Evolutionary conservation across 345 rosid genomes (phyloP).

Genomic region (Tarenaya hassleriana): DNA sequence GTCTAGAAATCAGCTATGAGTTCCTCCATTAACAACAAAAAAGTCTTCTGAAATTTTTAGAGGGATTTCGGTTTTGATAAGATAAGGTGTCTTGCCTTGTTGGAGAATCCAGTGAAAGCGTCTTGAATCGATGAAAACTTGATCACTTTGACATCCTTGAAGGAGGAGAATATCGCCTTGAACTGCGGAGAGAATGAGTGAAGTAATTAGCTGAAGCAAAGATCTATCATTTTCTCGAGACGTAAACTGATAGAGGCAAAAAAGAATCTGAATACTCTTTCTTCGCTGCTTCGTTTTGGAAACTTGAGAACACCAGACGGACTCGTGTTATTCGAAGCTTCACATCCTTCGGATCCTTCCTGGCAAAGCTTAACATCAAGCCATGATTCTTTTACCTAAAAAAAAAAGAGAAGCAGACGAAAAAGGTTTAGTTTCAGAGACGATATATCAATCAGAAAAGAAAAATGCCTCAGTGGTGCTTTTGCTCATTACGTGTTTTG

Average conservation of each 20-base stretch:
- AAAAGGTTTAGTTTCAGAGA: background rate
- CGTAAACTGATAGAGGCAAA: background rate
- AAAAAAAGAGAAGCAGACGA: background rate
- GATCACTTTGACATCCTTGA: conserved; percentile 71
- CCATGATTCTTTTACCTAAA: conserved; percentile 89
- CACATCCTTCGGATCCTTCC: conserved; percentile 57
- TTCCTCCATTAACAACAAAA: too few relatives aligned
- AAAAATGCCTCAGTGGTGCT: conserved; percentile 1
- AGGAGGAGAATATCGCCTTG: conserved; percentile 56
- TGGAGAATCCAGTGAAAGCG: conserved; percentile 66
- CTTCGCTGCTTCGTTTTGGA: conserved; percentile 78
- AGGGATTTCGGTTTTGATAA: too few relatives aligned
- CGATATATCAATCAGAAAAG: background rate
- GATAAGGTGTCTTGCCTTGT: conserved; percentile 49
- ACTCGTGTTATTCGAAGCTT: conserved; percentile 42
- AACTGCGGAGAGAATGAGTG: conserved; percentile 37
- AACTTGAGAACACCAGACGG: conserved; percentile 52
- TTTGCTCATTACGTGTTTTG: conserved; percentile 53
- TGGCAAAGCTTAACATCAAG: conserved; percentile 87
- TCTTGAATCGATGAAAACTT: conserved; percentile 86
- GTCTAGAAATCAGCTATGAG: too few relatives aligned
- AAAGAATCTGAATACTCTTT: conserved; percentile 44
- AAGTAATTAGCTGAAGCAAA: too few relatives aligned
- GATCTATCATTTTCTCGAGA: too few relatives aligned
- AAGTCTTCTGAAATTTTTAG: too few relatives aligned